phyloP scores from a whole-genome alignment of 2,329 filamentous ascomycete species.

The Emergomyces pasteurianus region DNA sequence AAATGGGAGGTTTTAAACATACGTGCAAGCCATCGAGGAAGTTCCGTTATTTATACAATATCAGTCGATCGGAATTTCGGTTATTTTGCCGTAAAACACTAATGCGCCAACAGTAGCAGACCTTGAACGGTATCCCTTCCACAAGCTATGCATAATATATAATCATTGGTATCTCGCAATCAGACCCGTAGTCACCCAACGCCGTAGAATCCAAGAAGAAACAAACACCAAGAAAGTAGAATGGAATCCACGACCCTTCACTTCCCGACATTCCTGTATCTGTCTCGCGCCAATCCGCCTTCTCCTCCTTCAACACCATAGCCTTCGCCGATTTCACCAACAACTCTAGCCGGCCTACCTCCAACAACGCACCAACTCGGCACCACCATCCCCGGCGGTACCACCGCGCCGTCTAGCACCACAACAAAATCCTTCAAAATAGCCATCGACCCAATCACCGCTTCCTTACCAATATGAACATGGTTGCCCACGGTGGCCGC shows the following conservation, averaged over 20 bases:
- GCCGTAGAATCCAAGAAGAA: background rate
- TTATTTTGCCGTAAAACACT: background rate
- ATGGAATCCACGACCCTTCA: conserved; percentile 3
- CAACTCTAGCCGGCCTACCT: conserved; percentile 63
- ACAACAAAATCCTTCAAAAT: conserved; percentile 91
- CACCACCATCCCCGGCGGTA: conserved; percentile 81
- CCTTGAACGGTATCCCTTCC: background rate
- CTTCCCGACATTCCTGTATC: conserved; percentile 28
- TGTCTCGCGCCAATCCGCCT: conserved; percentile 32
- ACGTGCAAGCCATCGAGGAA: no score
- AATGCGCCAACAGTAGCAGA: background rate
- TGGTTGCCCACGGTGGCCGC: conserved; percentile 74
- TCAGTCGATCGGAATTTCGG: background rate
- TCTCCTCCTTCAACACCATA: conserved; percentile 36
- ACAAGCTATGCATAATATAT: background rate
- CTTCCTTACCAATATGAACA: conserved; percentile 69
- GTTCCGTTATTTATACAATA: background rate
- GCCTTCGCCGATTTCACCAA: conserved; percentile 57
- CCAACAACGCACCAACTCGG: conserved; percentile 89
- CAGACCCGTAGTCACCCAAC: background rate
- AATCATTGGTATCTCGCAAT: background rate
- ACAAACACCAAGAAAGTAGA: background rate
- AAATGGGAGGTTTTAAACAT: background rate
- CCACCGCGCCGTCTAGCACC: conserved; percentile 70
- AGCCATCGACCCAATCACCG: conserved; percentile 70